phyloP scores from a whole-genome alignment of 2,329 filamentous ascomycete species.

The Xylaria sp. region DNA sequence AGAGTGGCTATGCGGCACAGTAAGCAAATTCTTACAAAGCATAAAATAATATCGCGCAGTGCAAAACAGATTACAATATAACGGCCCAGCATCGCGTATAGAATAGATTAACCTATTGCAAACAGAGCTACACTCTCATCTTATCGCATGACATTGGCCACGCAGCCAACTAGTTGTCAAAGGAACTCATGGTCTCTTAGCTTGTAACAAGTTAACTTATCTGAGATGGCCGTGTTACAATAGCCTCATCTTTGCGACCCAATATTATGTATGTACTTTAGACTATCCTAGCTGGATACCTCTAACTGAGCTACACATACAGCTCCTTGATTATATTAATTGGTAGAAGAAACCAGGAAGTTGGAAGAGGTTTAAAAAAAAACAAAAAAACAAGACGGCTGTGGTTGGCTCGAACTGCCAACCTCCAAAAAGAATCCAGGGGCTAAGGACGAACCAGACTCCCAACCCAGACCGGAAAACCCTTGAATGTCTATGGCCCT shows the following conservation, averaged over 20 bases:
- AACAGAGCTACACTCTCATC: not conserved
- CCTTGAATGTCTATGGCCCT: too few species aligned
- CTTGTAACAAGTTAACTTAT: not conserved
- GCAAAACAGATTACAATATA: not conserved
- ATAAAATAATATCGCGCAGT: slow-evolving; percentile 27
- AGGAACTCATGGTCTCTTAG: not conserved
- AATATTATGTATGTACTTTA: too few species aligned
- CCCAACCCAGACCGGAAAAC: too few species aligned
- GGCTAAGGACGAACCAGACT: too few species aligned
- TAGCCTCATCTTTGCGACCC: not conserved
- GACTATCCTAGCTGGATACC: not conserved
- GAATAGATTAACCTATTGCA: not conserved
- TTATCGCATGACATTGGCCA: not conserved
- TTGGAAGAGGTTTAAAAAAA: too few species aligned
- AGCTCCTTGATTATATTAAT: not conserved
- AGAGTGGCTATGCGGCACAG: slow-evolving; percentile 61
- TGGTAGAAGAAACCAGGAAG: too few species aligned
- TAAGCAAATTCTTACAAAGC: slow-evolving; percentile 58
- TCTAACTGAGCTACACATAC: not conserved
- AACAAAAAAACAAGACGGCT: too few species aligned
- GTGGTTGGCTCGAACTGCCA: too few species aligned
- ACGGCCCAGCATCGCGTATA: not conserved
- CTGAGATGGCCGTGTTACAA: not conserved
- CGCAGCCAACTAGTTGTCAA: not conserved
- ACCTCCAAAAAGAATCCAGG: too few species aligned